Base-by-base conservation (phyloP, 306 rosid species). In the Inga leiocalycina region DNA sequence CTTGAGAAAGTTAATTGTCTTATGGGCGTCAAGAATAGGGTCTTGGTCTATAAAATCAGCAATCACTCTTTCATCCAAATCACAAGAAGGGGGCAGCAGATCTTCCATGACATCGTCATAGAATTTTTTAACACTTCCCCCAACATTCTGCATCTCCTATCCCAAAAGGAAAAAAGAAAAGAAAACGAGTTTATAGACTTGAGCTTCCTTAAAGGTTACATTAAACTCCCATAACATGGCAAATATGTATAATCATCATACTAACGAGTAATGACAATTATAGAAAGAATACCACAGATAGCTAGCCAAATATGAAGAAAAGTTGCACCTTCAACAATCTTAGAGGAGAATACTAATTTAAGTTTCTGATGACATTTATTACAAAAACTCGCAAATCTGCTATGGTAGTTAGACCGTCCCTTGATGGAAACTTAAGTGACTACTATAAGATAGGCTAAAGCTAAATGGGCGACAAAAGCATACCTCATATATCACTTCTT, bases 81-180 rank as follows among this genome's bases (percentile, higher is more conserved):
- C 86, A 75, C 62, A 22, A 82, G 90, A 49, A 52, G 90, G 90
- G 54, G 89, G 88, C 61, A 87, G 85, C 75, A 94, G 82, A 87
- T 96, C 98, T 75, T 96, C 85, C 88, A 94, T 30, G 48, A 90
- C 89, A 78, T 91, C 97, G 10, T 91, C 90, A 80, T 86, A 95
- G 79, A 95, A 85, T 88, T 83, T 89, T 83, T 78, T 96, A 83
- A 94, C 93, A 84, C 83, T 90, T 65, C 81, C 94, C 81, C 97
- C 95, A 56, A 92, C 98, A 82, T 81, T 91, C 84, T 89, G 91
- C 87, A 92, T 92, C 83, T 94, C 97, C 97, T 96, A 88, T 72
- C 37, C 83, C 84, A 80, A 82, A 77, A 30, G 41, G 77, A 85
- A 78, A 80, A 69, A 12, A 22, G 74, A 37, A 52, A 65, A 14